phyloP scores from a whole-genome alignment of 371 early-diverging fungal genomes.

The Coemansia sp. region DNA sequence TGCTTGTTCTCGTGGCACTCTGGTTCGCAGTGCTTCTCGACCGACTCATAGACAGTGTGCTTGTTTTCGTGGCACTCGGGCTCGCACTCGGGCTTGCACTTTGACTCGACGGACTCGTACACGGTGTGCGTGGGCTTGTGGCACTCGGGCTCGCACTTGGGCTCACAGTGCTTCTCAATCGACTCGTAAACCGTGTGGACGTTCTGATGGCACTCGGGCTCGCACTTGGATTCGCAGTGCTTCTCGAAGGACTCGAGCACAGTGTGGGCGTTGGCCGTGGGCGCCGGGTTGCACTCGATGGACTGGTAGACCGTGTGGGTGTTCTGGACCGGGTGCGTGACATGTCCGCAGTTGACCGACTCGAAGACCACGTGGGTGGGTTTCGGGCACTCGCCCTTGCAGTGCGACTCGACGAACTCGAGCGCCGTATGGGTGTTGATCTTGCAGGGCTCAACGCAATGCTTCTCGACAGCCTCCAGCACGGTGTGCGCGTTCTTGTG shows the following conservation, averaged over 20 bases:
- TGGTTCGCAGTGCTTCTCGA: conserved; percentile 11
- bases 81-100: conserved; percentile 7
- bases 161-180: conserved; percentile 8
- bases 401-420: conserved; percentile 16
- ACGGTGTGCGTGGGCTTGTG: conserved; percentile 22
- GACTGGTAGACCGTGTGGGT: conserved; percentile 23
- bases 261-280: background rate
- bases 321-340: conserved; percentile 4
- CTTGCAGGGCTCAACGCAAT: background rate
- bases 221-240: conserved; percentile 6
- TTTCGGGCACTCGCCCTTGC: conserved; percentile 3
- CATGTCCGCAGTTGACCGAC: conserved; percentile 14
- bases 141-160: background rate
- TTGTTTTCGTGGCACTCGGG: conserved; percentile 11
- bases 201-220: conserved; percentile 3
- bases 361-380: conserved; percentile 24
- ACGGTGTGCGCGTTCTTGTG: conserved; percentile 7
- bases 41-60: conserved; percentile 21
- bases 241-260: conserved; percentile 21
- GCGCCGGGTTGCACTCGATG: conserved; percentile 8
- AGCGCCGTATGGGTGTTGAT: conserved; percentile 22
- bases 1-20: conserved; percentile 19
- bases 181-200: conserved; percentile 20
- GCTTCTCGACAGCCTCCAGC: conserved; percentile 17
- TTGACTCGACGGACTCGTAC: conserved; percentile 21